These are phyloP conservation scores for Brassica juncea DNA, from an alignment of 345 rosid genomes.

Conservation along the genomic window DNA sequence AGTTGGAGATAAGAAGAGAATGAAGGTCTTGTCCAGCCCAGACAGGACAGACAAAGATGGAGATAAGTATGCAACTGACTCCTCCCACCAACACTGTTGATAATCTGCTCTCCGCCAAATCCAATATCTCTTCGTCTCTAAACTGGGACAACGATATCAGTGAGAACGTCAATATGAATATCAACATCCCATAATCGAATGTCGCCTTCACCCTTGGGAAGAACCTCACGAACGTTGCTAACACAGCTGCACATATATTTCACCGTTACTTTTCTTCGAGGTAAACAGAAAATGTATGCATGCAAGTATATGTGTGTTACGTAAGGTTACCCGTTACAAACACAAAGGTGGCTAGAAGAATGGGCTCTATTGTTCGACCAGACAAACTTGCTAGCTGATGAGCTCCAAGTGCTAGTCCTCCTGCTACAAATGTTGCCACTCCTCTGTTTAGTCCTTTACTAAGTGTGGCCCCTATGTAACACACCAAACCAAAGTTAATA, in stretches of 20 bases:
- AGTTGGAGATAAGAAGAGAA: conserved; percentile 54
- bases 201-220: conserved; percentile 58
- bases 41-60: conserved; percentile 67
- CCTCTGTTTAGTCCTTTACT: conserved; percentile 73
- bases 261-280: neutral
- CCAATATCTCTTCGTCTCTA: conserved; percentile 49
- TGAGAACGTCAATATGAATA: conserved; percentile 79
- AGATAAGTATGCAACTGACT: conserved; percentile 50
- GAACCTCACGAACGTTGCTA: conserved; percentile 57
- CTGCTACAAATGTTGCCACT: conserved; percentile 66
- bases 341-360: conserved; percentile 61
- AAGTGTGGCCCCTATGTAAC: conserved; percentile 51
- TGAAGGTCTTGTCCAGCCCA: conserved; percentile 97
- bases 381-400: conserved; percentile 59
- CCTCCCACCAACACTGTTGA: conserved; percentile 69
- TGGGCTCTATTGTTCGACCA: conserved; percentile 57
- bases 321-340: conserved; percentile 50
- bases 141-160: conserved; percentile 75
- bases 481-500: neutral
- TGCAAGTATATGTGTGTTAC: neutral
- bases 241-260: conserved; percentile 56
- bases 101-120: conserved; percentile 64
- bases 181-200: conserved; percentile 68
- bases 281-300: neutral
- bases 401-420: conserved; percentile 65